Evolutionary conservation across 139 green algal species (phyloP).

Genomic region (Pseudopediastrum boryanum): DNA sequence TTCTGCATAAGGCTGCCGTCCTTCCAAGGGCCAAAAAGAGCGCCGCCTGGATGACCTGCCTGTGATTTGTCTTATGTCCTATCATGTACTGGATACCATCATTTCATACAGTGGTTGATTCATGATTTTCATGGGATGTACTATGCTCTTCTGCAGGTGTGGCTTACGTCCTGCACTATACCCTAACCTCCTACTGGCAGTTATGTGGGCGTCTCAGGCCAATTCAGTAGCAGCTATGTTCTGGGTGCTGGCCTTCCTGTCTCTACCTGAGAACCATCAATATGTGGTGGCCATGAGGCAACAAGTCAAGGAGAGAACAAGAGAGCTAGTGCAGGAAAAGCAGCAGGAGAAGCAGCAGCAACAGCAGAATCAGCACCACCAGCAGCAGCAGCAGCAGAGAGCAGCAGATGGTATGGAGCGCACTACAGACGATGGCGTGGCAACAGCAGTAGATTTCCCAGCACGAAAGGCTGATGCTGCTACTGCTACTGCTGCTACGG

Average conservation of each 20-base stretch:
- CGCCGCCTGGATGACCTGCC: neutral
- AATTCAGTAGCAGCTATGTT: conserved; percentile 72
- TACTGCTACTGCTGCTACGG: conserved; percentile 6
- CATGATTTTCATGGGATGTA: neutral
- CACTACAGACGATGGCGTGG: neutral
- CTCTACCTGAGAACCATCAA: conserved; percentile 62
- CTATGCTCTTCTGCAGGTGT: conserved; percentile 18
- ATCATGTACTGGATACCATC: neutral
- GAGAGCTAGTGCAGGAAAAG: conserved; percentile 47
- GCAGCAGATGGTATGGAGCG: neutral
- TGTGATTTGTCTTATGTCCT: neutral
- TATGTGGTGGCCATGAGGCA: conserved; percentile 30
- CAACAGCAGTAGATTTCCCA: neutral
- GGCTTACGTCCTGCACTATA: conserved; percentile 42
- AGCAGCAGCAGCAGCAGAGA: conserved; percentile 12
- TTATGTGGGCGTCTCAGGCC: conserved; percentile 79
- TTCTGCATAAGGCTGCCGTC: no score
- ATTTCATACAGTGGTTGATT: neutral
- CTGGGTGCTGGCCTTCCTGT: conserved; percentile 70
- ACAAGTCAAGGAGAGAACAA: conserved; percentile 30
- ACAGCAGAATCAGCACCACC: conserved; percentile 9
- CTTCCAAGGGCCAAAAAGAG: no score
- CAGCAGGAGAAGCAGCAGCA: conserved; percentile 4
- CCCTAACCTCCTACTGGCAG: conserved; percentile 73
- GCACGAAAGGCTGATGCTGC: neutral